phyloP scores from a whole-genome alignment of 495 filamentous ascomycete genomes.

The Cryomyces minteri region DNA sequence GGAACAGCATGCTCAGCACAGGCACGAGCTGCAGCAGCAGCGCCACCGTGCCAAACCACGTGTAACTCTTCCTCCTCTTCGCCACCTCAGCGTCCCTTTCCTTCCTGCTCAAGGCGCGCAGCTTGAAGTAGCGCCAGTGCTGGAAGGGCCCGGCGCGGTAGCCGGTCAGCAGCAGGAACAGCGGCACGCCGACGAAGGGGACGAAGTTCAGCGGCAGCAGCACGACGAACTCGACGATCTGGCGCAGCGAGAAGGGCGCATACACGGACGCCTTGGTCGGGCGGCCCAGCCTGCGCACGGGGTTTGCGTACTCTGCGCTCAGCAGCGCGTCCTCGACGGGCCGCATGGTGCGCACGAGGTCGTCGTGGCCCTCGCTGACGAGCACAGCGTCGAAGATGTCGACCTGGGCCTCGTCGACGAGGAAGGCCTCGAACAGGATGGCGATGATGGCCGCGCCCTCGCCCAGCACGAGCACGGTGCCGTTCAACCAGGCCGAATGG shows the following conservation, averaged over 20 bases:
- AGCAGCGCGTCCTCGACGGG: slow-evolving; percentile 17
- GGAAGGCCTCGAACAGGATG: slow-evolving; percentile 46
- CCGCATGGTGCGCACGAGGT: slow-evolving; percentile 34
- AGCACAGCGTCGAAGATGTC: slow-evolving; percentile 50
- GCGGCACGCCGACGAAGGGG: slow-evolving; percentile 39
- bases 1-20: slow-evolving; percentile 45
- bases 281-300: slow-evolving; percentile 37
- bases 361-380: slow-evolving; percentile 36
- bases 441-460: slow-evolving; percentile 43
- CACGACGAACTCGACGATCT: slow-evolving; percentile 23
- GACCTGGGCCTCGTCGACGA: slow-evolving; percentile 49
- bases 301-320: slow-evolving; percentile 26
- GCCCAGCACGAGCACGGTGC: slow-evolving; percentile 44
- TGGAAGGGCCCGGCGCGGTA: slow-evolving; percentile 47
- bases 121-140: slow-evolving; percentile 47
- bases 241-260: slow-evolving; percentile 35
- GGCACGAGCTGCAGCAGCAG: slow-evolving; percentile 43
- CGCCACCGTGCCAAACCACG: slow-evolving; percentile 46
- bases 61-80: slow-evolving; percentile 36
- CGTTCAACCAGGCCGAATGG: slow-evolving; percentile 40
- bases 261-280: slow-evolving; percentile 38
- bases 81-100: slow-evolving; percentile 35
- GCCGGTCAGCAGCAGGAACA: slow-evolving; percentile 44
- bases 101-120: slow-evolving; percentile 36
- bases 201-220: slow-evolving; percentile 47